These are phyloP conservation scores for Fistulifera pelliculosa DNA, from an alignment of 108 stramenopile genomes.

Conservation along the genomic window DNA sequence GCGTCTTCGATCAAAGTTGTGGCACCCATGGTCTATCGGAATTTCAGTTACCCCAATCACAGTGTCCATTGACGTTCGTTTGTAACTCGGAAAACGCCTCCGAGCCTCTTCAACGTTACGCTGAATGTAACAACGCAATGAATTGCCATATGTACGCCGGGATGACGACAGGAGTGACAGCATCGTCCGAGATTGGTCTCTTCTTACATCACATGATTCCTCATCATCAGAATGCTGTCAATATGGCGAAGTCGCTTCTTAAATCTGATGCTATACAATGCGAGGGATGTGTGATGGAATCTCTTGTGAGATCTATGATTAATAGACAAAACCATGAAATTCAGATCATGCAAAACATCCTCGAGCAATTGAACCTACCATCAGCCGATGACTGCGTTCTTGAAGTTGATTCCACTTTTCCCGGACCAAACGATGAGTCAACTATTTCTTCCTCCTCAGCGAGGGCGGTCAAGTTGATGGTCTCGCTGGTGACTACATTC, in stretches of 20 bases:
- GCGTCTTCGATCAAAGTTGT: slow-evolving; percentile 48
- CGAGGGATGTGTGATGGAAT: slow-evolving; percentile 26
- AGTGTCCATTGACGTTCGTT: slow-evolving; percentile 44
- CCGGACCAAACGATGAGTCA: too few species aligned
- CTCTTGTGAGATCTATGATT: slow-evolving; percentile 34
- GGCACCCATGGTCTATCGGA: slow-evolving; percentile 51
- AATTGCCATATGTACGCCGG: slow-evolving; percentile 36
- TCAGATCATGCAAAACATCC: slow-evolving; percentile 40
- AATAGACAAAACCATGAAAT: slow-evolving; percentile 60
- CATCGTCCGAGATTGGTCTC: slow-evolving; percentile 17
- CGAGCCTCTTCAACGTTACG: slow-evolving; percentile 17
- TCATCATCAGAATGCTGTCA: slow-evolving; percentile 74
- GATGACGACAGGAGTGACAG: slow-evolving; percentile 40
- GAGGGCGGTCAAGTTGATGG: too few species aligned
- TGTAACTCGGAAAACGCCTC: slow-evolving; percentile 12
- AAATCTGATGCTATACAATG: slow-evolving; percentile 20
- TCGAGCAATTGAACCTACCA: slow-evolving; percentile 16
- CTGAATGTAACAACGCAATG: slow-evolving; percentile 51
- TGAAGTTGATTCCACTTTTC: slow-evolving; percentile 6
- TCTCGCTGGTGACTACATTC: too few species aligned
- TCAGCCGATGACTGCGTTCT: slow-evolving; percentile 38
- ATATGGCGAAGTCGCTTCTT: slow-evolving; percentile 64
- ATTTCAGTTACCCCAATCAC: slow-evolving; percentile 36
- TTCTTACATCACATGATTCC: slow-evolving; percentile 89
- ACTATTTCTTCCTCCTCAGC: too few species aligned